Percentiles rank a stretch among this genome's conserved stretches.
These are phyloP conservation scores for Telopea speciosissima DNA, from an alignment of 177 flowering plant species.

Conservation along the genomic window DNA sequence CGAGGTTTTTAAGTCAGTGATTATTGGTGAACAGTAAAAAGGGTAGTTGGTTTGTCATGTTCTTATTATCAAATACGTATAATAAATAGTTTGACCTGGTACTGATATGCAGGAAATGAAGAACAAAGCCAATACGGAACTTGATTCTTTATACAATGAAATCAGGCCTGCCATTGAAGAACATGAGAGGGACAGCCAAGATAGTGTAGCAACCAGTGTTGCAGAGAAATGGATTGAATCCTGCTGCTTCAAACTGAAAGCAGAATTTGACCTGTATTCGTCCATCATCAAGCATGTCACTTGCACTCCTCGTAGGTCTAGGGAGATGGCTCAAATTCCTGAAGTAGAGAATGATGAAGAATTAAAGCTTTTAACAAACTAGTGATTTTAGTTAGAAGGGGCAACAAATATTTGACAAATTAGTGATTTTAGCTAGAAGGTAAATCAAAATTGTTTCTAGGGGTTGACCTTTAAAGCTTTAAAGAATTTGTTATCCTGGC, in stretches of 20 bases:
- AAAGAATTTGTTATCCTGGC: no score
- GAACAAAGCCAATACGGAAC: conserved; percentile 43
- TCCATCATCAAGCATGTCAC: conserved; percentile 51
- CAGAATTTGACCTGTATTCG: conserved; percentile 68
- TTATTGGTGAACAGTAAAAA: not conserved
- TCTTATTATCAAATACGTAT: no score
- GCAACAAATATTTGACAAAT: no score
- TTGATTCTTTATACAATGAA: conserved; percentile 64
- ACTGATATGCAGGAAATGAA: conserved; percentile 45
- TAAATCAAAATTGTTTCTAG: no score
- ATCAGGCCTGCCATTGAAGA: conserved; percentile 86
- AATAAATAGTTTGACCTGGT: not conserved
- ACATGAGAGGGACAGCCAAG: conserved; percentile 83
- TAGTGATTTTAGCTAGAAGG: no score
- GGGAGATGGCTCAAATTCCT: conserved; percentile 13
- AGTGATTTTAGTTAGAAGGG: not conserved
- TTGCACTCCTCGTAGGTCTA: conserved; percentile 29
- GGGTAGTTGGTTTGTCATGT: not conserved
- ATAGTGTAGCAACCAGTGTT: conserved; percentile 63
- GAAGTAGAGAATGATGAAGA: conserved; percentile 21
- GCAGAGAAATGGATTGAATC: conserved; percentile 94
- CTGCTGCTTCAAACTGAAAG: conserved; percentile 58
- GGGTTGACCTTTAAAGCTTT: no score
- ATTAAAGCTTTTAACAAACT: conserved; percentile 14
- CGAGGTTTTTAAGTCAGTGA: not conserved